phyloP scores from a whole-genome alignment of 2,329 filamentous ascomycete genomes.

The Ophiocordyceps camponoti-saundersi region DNA sequence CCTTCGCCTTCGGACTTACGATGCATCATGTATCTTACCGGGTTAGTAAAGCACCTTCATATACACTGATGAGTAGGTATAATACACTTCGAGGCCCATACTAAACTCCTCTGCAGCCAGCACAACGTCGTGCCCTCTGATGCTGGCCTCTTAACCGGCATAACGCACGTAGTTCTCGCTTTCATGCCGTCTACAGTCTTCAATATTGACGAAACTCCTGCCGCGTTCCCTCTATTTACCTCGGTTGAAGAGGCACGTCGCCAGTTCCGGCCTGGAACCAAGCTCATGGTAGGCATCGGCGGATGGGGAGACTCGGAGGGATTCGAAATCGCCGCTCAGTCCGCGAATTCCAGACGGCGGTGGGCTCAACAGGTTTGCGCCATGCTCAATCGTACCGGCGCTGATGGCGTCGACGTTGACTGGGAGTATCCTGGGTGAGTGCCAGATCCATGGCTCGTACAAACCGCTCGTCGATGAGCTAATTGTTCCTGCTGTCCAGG shows the following conservation, averaged over 20 bases:
- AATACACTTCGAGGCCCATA: too few relatives aligned
- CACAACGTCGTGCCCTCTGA: constrained; percentile 24
- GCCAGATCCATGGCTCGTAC: neutral
- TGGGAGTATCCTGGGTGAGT: constrained; percentile 43
- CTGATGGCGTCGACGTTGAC: constrained; percentile 49
- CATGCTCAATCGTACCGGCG: constrained; percentile 44
- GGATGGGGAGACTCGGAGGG: constrained; percentile 57
- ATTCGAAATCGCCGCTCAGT: constrained; percentile 39
- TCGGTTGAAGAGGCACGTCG: constrained; percentile 27
- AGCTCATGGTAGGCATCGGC: constrained; percentile 54
- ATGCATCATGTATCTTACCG: constrained; percentile 32
- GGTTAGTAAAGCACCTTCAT: constrained; percentile 14
- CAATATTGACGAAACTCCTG: constrained; percentile 21
- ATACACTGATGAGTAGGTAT: too few relatives aligned
- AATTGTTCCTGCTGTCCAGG: constrained; percentile 10
- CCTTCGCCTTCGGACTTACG: constrained; percentile 6
- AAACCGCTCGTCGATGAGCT: neutral
- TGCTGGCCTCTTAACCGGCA: constrained; percentile 17
- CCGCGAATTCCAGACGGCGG: constrained; percentile 28
- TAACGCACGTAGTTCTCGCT: constrained; percentile 42
- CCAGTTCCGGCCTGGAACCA: constrained; percentile 33
- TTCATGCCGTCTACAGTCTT: constrained; percentile 38
- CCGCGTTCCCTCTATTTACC: constrained; percentile 34
- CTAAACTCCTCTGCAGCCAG: constrained; percentile 17
- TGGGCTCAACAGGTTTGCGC: constrained; percentile 48